A percentile compares a stretch with the other conserved stretches of the same genome.
Conservation (phyloP, 805 yeast genomes). For the Ogataea corticis region DNA sequence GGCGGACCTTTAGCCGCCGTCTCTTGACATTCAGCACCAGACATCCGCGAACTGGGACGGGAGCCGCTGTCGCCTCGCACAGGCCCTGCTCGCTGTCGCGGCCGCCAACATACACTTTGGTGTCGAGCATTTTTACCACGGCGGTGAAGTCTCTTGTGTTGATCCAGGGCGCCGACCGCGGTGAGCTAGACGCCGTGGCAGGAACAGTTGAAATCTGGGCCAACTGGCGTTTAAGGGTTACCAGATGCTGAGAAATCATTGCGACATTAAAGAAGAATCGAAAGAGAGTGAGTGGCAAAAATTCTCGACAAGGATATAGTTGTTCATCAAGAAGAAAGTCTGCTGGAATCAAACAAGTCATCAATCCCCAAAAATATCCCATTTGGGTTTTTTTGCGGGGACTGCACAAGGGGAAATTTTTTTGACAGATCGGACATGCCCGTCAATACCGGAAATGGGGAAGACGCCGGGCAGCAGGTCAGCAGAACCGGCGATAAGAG, state of each 20-base stretch:
- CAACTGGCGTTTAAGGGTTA: slow-evolving; percentile 2
- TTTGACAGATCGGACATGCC: too few species aligned
- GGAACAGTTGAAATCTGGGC: not conserved
- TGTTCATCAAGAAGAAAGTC: too few species aligned
- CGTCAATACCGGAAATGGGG: too few species aligned
- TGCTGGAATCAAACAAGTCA: too few species aligned
- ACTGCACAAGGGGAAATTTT: too few species aligned
- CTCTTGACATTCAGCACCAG: slow-evolving; percentile 20
- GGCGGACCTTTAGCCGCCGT: slow-evolving; percentile 11
- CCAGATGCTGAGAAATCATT: slow-evolving; percentile 1
- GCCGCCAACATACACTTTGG: slow-evolving; percentile 1
- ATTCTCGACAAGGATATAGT: too few species aligned
- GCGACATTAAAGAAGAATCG: not conserved
- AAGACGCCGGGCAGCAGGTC: too few species aligned
- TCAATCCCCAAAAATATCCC: too few species aligned
- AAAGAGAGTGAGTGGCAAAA: not conserved
- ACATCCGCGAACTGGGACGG: slow-evolving; percentile 26
- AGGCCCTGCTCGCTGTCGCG: not conserved
- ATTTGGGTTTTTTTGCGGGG: too few species aligned
- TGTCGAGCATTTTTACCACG: slow-evolving; percentile 1
- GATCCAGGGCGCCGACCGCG: not conserved
- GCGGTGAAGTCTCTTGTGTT: slow-evolving; percentile 3
- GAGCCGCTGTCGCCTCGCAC: not conserved
- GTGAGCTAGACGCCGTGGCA: not conserved
- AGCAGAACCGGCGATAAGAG: too few species aligned